Base-by-base conservation (phyloP, 2,329 filamentous ascomycete genomes). In the Zymoseptoria brevis region DNA sequence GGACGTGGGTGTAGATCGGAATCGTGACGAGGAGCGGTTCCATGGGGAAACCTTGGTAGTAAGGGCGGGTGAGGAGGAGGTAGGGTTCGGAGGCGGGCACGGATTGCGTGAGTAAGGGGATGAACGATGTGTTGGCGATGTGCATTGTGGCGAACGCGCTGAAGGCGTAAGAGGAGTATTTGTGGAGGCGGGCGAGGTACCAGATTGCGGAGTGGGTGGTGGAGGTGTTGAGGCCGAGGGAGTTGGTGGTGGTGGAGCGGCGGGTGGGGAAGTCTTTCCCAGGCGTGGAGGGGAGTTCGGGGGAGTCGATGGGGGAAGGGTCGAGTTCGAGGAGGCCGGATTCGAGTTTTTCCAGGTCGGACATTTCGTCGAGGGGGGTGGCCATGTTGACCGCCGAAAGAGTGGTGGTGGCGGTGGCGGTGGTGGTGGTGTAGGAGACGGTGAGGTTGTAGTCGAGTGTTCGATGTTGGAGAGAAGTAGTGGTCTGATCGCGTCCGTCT, bases 161-260 rank as follows among this genome's bases (percentile, higher is more conserved):
- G 70, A 90, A 92, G 64, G 88, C 85, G 77, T 96, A 95, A 66
- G 88, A 90, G 0, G 90, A 94, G 79, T 96, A 96, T 73, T 85
- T 87, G 74, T 97, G 94, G 41, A 94, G 80, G 53, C 88, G 84
- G 4, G 81, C 81, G 56, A 95, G 77, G 75, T 92, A 94, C 75
- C 86, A 93, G 69, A 89, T 84, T 58, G 88, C 81, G 8, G 86
- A 84, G 68, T 85, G 86, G n/a, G 84, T 81, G 51, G 87, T 87
- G 68, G 85, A 86, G n/a, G 84, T 81, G 51, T 87, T 87, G 21
- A 92, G 78, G 1, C 79, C 77, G 5, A 80, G 64, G n/a, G 75
- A 74, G 26, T 76, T 72, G 24, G 76, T 73, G 24, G 76, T 73
- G 19, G 62, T 63, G 68, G 64, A 60, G 73, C 75, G 57, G 53